These are phyloP conservation scores for Cyclotella cryptica DNA, from an alignment of 108 stramenopile genomes.

Conservation along the genomic window DNA sequence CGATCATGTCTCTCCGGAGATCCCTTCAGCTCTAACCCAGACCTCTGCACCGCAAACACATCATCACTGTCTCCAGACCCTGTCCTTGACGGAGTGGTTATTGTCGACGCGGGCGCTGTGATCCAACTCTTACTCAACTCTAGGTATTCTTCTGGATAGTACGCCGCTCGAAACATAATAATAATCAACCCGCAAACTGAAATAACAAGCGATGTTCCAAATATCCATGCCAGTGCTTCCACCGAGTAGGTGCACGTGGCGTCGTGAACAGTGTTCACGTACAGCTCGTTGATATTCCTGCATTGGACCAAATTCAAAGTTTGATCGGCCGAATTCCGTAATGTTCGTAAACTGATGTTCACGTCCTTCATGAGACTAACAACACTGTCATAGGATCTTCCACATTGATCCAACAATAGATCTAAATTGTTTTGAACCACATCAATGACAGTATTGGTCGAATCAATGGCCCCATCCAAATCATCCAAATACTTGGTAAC, in stretches of 20 bases:
- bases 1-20: neutral
- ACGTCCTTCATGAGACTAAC: slow-evolving; percentile 26
- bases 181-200: slow-evolving; percentile 55
- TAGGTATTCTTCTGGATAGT: slow-evolving; percentile 34
- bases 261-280: slow-evolving; percentile 52
- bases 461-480: slow-evolving; percentile 39
- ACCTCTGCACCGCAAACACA: neutral
- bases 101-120: slow-evolving; percentile 14
- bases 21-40: neutral
- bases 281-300: slow-evolving; percentile 43
- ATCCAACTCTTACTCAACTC: slow-evolving; percentile 25
- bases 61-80: neutral
- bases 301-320: slow-evolving; percentile 43
- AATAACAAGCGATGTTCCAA: slow-evolving; percentile 46
- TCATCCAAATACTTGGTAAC: slow-evolving; percentile 37
- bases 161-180: slow-evolving; percentile 52
- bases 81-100: slow-evolving; percentile 6
- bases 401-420: slow-evolving; percentile 37
- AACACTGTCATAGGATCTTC: slow-evolving; percentile 30
- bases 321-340: slow-evolving; percentile 16
- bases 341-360: slow-evolving; percentile 30
- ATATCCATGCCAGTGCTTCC: slow-evolving; percentile 49
- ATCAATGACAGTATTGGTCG: slow-evolving; percentile 27
- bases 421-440: slow-evolving; percentile 27
- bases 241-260: slow-evolving; percentile 55